Conservation (phyloP, 495 filamentous ascomycete genomes). For the Cairneyella variabilis region DNA sequence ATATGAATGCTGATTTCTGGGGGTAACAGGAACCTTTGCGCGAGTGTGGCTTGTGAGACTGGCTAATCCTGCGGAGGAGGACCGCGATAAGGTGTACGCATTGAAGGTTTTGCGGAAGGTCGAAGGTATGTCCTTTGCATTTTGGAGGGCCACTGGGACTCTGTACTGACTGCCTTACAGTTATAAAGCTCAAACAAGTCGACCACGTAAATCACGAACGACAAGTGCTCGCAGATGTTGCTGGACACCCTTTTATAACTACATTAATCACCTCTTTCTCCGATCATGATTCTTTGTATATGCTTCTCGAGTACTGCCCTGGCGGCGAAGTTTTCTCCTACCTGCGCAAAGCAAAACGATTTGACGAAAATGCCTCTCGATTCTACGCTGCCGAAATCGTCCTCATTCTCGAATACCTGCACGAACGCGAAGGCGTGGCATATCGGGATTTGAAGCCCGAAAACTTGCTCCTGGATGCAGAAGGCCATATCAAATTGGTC, state of each 20-base stretch:
- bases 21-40: slow-evolving; percentile 78
- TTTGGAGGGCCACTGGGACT: slow-evolving; percentile 3
- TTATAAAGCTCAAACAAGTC: slow-evolving; percentile 94
- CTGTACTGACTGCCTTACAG: slow-evolving; percentile 38
- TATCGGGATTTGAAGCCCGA: slow-evolving; percentile 97
- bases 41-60: slow-evolving; percentile 83
- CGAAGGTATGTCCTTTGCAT: slow-evolving; percentile 46
- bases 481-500: slow-evolving; percentile 95
- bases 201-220: slow-evolving; percentile 97
- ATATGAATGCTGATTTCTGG: slow-evolving; percentile 25
- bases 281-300: slow-evolving; percentile 83
- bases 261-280: slow-evolving; percentile 87
- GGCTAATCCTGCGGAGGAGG: slow-evolving; percentile 46
- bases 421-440: slow-evolving; percentile 77
- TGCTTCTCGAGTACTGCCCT: slow-evolving; percentile 91
- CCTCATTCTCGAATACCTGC: slow-evolving; percentile 86
- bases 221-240: slow-evolving; percentile 77
- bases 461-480: slow-evolving; percentile 86
- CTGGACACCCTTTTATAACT: slow-evolving; percentile 94
- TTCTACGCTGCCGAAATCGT: slow-evolving; percentile 98
- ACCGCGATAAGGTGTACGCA: slow-evolving; percentile 74
- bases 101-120: slow-evolving; percentile 91
- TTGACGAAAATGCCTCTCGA: slow-evolving; percentile 77
- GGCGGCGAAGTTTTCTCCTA: slow-evolving; percentile 97
- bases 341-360: slow-evolving; percentile 77